Percentiles rank a stretch among this genome's conserved stretches.
phyloP scores from a whole-genome alignment of 164 flowering plant species.

The Saururus chinensis region DNA sequence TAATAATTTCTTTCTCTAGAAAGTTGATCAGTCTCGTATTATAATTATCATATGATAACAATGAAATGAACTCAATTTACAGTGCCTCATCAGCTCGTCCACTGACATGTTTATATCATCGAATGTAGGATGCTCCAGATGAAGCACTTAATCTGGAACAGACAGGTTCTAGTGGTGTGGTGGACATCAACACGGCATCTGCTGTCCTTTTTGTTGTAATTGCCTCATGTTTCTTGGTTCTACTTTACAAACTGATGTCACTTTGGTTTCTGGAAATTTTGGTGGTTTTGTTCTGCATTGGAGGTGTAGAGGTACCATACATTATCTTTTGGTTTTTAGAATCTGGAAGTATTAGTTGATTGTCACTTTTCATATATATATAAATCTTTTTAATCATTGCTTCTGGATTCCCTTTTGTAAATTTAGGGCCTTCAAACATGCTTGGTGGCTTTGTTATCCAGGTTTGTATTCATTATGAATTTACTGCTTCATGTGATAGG shows the following conservation, averaged over 20 bases:
- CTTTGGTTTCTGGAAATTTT: slow-evolving; percentile 79
- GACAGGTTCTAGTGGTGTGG: slow-evolving; percentile 41
- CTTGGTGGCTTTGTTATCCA: slow-evolving; percentile 47
- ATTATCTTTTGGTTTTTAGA: too few relatives aligned
- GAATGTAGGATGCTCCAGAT: slow-evolving; percentile 69
- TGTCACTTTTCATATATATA: too few relatives aligned
- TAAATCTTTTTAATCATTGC: too few relatives aligned
- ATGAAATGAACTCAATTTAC: too few relatives aligned
- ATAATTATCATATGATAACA: too few relatives aligned
- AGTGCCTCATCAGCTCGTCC: not conserved
- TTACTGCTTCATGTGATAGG: too few relatives aligned
- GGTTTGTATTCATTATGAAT: slow-evolving; percentile 20
- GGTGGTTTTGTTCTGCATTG: slow-evolving; percentile 94
- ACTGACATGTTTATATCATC: not conserved
- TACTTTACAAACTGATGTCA: slow-evolving; percentile 96
- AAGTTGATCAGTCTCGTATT: too few relatives aligned
- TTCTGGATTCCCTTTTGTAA: not conserved
- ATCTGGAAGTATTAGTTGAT: too few relatives aligned
- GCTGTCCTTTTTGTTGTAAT: slow-evolving; percentile 76
- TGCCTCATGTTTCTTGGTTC: slow-evolving; percentile 86
- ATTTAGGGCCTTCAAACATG: slow-evolving; percentile 63
- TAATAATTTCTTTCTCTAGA: not conserved
- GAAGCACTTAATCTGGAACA: slow-evolving; percentile 30
- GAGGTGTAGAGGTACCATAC: slow-evolving; percentile 91
- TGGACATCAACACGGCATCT: slow-evolving; percentile 70